phyloP scores from a whole-genome alignment of 176 grass and related monocot genomes.

The Aegilops sharonensis region DNA sequence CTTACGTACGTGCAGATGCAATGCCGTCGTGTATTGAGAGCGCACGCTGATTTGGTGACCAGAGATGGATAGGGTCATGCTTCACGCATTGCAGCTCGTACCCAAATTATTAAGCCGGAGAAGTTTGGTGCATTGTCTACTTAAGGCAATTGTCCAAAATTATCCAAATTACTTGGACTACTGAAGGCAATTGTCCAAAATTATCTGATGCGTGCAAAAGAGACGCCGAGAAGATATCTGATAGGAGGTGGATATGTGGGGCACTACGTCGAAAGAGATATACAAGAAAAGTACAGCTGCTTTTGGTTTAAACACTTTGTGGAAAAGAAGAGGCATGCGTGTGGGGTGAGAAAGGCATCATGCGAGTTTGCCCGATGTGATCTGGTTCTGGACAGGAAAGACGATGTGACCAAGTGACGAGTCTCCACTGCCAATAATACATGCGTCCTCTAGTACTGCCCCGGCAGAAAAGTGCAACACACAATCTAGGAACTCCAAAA shows the following conservation, averaged over 20 bases:
- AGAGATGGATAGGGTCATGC: background rate
- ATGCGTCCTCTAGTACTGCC: background rate
- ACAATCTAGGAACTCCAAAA: background rate
- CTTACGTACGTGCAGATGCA: background rate
- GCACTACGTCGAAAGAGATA: background rate
- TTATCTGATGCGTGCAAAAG: background rate
- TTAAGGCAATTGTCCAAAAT: background rate
- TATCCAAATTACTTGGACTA: background rate
- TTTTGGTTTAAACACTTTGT: background rate
- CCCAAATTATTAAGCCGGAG: background rate
- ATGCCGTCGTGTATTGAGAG: background rate
- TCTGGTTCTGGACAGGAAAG: background rate
- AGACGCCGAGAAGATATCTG: background rate
- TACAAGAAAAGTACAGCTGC: slow-evolving; percentile 1
- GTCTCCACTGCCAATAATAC: background rate
- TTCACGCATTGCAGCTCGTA: background rate
- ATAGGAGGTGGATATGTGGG: background rate
- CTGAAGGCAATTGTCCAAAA: background rate
- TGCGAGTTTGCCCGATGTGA: slow-evolving; percentile 12
- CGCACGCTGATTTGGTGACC: background rate
- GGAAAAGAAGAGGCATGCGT: background rate
- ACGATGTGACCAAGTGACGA: background rate
- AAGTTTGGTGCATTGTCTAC: background rate
- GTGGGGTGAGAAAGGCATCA: slow-evolving; percentile 1
- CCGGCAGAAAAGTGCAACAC: background rate